Conservation (phyloP, 2,329 filamentous ascomycete genomes). For the Fusarium robinianum region DNA sequence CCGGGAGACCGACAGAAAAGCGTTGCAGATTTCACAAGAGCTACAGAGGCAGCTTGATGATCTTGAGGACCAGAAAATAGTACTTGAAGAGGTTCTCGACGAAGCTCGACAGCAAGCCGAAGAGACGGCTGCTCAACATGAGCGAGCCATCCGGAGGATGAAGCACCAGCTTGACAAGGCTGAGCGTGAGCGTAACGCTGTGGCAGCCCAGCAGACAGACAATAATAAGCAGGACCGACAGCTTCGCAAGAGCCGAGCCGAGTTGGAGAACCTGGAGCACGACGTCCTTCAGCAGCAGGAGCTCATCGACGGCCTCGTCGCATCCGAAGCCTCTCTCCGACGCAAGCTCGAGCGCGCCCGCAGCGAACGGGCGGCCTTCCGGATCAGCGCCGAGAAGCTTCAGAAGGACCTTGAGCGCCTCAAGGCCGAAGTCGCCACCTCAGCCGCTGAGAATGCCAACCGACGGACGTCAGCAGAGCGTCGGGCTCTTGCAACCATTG, state of each 20-base stretch:
- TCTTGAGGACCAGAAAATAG: conserved; percentile 62
- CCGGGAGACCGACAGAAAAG: conserved; percentile 56
- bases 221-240: conserved; percentile 60
- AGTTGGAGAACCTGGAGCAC: conserved; percentile 71
- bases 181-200: conserved; percentile 51
- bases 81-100: conserved; percentile 62
- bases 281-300: conserved; percentile 72
- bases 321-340: conserved; percentile 63
- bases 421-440: conserved; percentile 46
- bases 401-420: conserved; percentile 55
- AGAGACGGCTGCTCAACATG: conserved; percentile 51
- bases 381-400: conserved; percentile 58
- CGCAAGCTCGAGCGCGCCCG: conserved; percentile 72
- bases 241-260: conserved; percentile 65
- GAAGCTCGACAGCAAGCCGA: conserved; percentile 57
- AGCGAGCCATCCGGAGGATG: conserved; percentile 49
- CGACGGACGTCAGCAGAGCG: conserved; percentile 23
- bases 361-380: conserved; percentile 64
- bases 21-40: conserved; percentile 48
- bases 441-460: conserved; percentile 24
- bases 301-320: conserved; percentile 60
- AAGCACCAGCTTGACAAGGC: conserved; percentile 57
- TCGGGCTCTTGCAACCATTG: conserved; percentile 38
- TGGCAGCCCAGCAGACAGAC: conserved; percentile 43
- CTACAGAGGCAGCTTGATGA: conserved; percentile 61